Conservation (phyloP, 495 filamentous ascomycete species). For the Penicillium maclennaniae region DNA sequence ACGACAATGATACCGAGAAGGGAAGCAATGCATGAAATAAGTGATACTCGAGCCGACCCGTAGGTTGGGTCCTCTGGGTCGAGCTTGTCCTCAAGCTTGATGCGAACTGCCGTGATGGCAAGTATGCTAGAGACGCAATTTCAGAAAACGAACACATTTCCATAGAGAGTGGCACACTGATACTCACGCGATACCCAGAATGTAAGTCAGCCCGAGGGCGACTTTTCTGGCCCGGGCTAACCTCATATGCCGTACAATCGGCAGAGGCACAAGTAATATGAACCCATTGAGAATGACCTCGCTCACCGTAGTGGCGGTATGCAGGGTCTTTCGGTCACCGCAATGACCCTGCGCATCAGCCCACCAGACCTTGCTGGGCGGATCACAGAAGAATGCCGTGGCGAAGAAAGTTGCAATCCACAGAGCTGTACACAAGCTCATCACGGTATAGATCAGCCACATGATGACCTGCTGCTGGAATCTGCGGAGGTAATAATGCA, state of each 20-base stretch:
- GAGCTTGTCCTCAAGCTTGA: conserved; percentile 10
- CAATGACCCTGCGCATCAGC: conserved; percentile 10
- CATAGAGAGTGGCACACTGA: not conserved
- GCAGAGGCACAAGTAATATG: conserved; percentile 10
- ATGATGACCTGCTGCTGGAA: conserved; percentile 9
- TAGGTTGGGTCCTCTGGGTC: conserved; percentile 12
- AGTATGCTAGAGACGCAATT: conserved; percentile 7
- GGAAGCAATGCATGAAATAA: conserved; percentile 10
- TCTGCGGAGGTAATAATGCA: conserved; percentile 18
- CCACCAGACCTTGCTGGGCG: conserved; percentile 14
- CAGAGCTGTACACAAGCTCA: conserved; percentile 14
- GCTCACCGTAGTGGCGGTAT: conserved; percentile 7
- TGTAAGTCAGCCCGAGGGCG: conserved; percentile 4
- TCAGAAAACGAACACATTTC: not conserved
- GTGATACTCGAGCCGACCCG: conserved; percentile 13
- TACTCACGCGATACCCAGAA: conserved; percentile 16
- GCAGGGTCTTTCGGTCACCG: conserved; percentile 13
- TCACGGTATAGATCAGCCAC: conserved; percentile 8
- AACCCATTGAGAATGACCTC: conserved; percentile 14
- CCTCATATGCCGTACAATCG: conserved; percentile 4
- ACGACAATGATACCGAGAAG: conserved; percentile 19
- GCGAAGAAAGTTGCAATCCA: conserved; percentile 16
- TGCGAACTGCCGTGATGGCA: conserved; percentile 11
- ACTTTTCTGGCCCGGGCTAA: conserved; percentile 7
- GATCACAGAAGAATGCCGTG: conserved; percentile 18